Base-by-base conservation (phyloP, 257 asterid species). In the Solanum virginianum region DNA sequence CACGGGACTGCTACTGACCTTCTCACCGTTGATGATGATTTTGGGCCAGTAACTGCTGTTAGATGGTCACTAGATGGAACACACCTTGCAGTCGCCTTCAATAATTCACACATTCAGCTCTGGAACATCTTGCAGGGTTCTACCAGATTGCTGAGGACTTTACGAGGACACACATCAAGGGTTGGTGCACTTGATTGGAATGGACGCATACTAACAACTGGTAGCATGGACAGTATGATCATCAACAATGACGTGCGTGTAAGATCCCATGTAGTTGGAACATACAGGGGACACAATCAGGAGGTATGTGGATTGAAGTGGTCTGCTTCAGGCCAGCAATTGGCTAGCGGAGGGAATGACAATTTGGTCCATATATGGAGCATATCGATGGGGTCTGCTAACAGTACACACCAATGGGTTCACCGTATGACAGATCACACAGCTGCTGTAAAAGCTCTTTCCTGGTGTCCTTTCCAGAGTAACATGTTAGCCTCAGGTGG, bases 301-400 rank as follows among this genome's bases (percentile, higher is more conserved):
- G 98, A 96, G 90, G 96, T 94, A 20, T 96, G 99, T 65, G 98
- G 99, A 47, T 91, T 96, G 24, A 96, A 93, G 85, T 94, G 99
- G 99, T 93, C 98, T 4, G 91, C 95, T 69, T 96, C 98, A 0
- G 98, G 99, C 83, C 97, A 91, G 90, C 99, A 96, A 43, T 88
- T 96, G 85, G 99, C 99, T 9, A 94, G 98, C 22, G 99, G 99
- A 53, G 98, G 99, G 51, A 96, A 96, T 1, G 98, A 96, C 65
- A 96, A 94, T 86, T 97, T 96, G 88, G 94, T 94, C 72, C 97
- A 94, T 86, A 93, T 96, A 87, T 96, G 99, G 99, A 98, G 95
- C 89, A 84, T 94, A 84, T 92, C 98, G 6, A 43, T 51, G 85
- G 93, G 98, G 8, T 92, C 98, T 9, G 82, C 96, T 20, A 89